Evolutionary conservation across 2,329 filamentous ascomycete genomes (phyloP).

Genomic region (Alternaria postmessia): DNA sequence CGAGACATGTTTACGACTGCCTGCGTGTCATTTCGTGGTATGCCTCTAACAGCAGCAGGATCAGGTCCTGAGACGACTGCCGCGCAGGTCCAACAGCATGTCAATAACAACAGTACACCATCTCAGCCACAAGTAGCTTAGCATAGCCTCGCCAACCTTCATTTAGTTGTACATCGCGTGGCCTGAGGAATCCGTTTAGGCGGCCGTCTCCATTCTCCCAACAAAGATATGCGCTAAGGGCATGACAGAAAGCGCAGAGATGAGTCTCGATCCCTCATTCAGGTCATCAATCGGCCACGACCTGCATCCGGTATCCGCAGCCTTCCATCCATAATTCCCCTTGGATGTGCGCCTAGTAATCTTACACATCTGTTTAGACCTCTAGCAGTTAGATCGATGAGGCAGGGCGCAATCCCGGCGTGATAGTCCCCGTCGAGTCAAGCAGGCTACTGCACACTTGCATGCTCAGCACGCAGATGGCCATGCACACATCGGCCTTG

Average conservation of each 20-base stretch:
- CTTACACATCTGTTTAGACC: constrained; percentile 17
- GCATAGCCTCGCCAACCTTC: constrained; percentile 18
- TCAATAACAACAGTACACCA: constrained; percentile 18
- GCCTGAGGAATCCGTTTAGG: constrained; percentile 16
- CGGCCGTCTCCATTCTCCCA: constrained; percentile 12
- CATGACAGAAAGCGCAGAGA: constrained; percentile 8
- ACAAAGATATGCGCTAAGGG: constrained; percentile 21
- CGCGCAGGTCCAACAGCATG: constrained; percentile 16
- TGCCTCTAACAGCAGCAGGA: constrained; percentile 19
- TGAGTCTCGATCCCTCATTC: constrained; percentile 38
- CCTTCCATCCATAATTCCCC: constrained; percentile 18
- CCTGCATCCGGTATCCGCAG: constrained; percentile 27
- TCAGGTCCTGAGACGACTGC: constrained; percentile 12
- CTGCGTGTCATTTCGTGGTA: constrained; percentile 23
- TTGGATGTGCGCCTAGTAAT: constrained; percentile 11
- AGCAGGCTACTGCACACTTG: constrained; percentile 34
- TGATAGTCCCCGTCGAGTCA: constrained; percentile 23
- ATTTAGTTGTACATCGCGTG: constrained; percentile 15
- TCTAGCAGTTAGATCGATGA: constrained; percentile 8
- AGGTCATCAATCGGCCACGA: constrained; percentile 31
- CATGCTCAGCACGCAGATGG: constrained; percentile 27
- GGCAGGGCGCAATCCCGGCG: constrained; percentile 19
- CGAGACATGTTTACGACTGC: constrained; percentile 26
- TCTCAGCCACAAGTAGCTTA: constrained; percentile 12
- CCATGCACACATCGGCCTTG: constrained; percentile 29